A percentile compares a stretch with the other conserved stretches of the same genome.
Conservation (phyloP, 257 asterid genomes). For the Solanum habrochaites region DNA sequence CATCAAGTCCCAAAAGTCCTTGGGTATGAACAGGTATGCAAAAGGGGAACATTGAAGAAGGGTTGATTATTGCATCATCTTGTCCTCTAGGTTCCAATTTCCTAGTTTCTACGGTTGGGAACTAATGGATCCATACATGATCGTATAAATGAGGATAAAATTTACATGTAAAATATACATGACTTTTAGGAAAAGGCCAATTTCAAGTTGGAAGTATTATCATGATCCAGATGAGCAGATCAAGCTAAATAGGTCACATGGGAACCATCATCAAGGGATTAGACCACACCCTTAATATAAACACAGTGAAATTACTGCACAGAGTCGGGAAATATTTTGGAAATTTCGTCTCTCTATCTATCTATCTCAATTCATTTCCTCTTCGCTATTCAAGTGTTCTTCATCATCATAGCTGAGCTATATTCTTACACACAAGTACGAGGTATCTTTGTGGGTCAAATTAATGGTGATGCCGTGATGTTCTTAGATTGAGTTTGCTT, state of each 20-base stretch:
- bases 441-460: neutral
- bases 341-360: neutral
- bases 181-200: neutral
- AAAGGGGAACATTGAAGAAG: neutral
- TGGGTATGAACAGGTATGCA: neutral
- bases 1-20: neutral
- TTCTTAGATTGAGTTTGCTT: neutral
- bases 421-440: neutral
- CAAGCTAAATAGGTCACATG: neutral
- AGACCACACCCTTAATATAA: neutral
- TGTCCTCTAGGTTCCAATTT: neutral
- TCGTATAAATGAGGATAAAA: neutral
- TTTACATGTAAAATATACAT: neutral
- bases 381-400: neutral
- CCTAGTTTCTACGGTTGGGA: neutral
- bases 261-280: neutral
- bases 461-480: neutral
- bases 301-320: neutral
- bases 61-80: neutral
- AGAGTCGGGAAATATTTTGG: neutral
- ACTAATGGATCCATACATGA: neutral
- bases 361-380: neutral
- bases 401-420: neutral
- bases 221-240: neutral
- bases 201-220: neutral